phyloP scores from a whole-genome alignment of 2,329 filamentous ascomycete species.

The Aspergillus floridensis region DNA sequence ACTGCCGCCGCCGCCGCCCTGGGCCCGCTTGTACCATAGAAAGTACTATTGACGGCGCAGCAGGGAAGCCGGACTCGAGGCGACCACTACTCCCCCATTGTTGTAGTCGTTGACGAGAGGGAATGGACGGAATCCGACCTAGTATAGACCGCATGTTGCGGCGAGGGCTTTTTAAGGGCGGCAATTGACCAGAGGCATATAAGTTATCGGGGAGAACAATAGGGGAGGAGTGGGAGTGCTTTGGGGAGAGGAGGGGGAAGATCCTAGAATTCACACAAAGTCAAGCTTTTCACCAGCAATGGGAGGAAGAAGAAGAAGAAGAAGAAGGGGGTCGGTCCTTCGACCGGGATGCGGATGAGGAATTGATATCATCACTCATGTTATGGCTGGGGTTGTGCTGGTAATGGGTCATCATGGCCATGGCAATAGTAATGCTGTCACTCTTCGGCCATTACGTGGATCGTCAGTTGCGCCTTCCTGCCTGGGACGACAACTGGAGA shows the following conservation, averaged over 20 bases:
- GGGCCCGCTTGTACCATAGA: background rate
- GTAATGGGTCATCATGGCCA: background rate
- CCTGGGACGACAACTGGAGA: background rate
- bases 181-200: background rate
- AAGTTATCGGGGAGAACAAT: background rate
- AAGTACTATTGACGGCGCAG: background rate
- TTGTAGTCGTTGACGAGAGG: background rate
- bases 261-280: background rate
- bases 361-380: background rate
- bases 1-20: too few species aligned
- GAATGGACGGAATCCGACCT: background rate
- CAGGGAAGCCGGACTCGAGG: background rate
- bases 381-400: background rate
- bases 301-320: too few species aligned
- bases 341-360: background rate
- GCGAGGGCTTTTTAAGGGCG: background rate
- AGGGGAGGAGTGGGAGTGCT: background rate
- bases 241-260: too few species aligned
- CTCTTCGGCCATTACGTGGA: background rate
- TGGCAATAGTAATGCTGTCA: background rate
- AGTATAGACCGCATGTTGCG: constrained; percentile 8
- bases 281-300: too few species aligned
- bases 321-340: too few species aligned
- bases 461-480: background rate
- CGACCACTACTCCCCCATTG: background rate